These are phyloP conservation scores for Trichosporon ovoides DNA, from an alignment of 1,284 basidiomycete species.

Conservation along the genomic window DNA sequence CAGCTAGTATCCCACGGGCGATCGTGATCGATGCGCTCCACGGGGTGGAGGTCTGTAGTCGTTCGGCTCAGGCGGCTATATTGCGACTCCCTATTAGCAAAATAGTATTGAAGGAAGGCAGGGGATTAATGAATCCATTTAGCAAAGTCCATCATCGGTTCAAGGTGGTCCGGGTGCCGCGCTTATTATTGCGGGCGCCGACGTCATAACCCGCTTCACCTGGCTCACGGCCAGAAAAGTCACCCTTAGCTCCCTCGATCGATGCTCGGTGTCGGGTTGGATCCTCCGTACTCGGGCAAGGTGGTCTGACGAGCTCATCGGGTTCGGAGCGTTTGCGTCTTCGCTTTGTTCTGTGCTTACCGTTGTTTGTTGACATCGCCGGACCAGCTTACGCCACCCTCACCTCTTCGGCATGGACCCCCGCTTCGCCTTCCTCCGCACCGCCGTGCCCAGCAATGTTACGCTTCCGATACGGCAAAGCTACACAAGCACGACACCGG, in stretches of 20 bases:
- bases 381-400: not conserved
- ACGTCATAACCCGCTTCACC: not conserved
- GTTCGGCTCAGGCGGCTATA: too few species aligned
- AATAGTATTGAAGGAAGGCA: too few species aligned
- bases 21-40: too few species aligned
- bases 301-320: too few species aligned
- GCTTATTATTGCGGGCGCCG: not conserved
- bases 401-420: constrained; percentile 17
- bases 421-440: constrained; percentile 19
- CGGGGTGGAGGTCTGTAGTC: too few species aligned
- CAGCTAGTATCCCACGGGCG: not conserved
- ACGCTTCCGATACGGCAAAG: constrained; percentile 5
- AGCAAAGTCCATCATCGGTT: too few species aligned
- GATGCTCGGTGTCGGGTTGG: not conserved
- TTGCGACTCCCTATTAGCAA: too few species aligned
- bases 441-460: not conserved
- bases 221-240: too few species aligned
- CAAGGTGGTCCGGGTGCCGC: not conserved
- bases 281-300: not conserved
- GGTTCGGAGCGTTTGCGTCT: not conserved
- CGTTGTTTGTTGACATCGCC: not conserved
- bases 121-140: too few species aligned
- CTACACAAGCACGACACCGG: constrained; percentile 7
- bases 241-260: too few species aligned
- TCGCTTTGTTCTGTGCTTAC: not conserved